phyloP scores from a whole-genome alignment of 768 basidiomycete species.

The Macrolepiota albuminosa region DNA sequence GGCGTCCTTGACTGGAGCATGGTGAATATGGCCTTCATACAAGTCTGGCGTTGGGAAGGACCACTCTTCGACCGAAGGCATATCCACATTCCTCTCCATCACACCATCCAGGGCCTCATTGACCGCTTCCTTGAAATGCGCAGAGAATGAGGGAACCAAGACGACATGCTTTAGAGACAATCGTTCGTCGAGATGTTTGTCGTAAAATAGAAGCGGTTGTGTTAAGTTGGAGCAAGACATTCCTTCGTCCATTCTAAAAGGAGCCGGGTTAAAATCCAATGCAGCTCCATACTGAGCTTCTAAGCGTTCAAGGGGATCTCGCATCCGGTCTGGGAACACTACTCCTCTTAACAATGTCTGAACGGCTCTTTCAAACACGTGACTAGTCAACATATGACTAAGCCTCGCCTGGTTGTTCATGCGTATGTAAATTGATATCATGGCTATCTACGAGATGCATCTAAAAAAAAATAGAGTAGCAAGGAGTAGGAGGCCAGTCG shows the following conservation, averaged over 20 bases:
- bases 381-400: no score
- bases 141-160: neutral
- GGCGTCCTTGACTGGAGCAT: neutral
- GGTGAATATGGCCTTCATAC: neutral
- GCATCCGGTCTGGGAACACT: neutral
- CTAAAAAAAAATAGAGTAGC: no score
- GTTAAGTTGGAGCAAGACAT: neutral
- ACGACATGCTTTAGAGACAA: neutral
- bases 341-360: no score
- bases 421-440: no score
- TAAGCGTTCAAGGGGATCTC: neutral
- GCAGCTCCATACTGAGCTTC: neutral
- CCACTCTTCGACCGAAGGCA: neutral
- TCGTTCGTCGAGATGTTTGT: conserved; percentile 5
- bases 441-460: no score
- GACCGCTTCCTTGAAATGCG: neutral
- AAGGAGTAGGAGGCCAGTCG: no score
- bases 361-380: no score
- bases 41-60: neutral
- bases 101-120: neutral
- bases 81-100: neutral
- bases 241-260: neutral
- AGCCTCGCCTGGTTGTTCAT: no score
- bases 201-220: conserved; percentile 1
- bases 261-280: neutral